Base-by-base conservation (phyloP, 495 filamentous ascomycete genomes). In the Peziza echinospora region DNA sequence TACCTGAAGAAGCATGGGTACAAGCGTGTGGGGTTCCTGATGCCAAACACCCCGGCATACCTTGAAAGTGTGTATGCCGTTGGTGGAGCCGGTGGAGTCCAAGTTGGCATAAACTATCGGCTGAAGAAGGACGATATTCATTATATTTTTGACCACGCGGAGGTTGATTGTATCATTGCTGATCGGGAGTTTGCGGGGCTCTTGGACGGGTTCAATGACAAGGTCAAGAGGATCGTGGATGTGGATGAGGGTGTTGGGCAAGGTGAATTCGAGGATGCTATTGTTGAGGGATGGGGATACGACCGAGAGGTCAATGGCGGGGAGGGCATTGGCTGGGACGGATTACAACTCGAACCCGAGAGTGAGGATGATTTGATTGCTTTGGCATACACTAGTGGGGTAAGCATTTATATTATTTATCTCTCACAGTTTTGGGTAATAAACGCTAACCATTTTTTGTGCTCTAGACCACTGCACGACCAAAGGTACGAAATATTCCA, bases 1-100 rank as follows among this genome's bases (percentile, higher is more conserved):
- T 96, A 78, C 60, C 60, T 96, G 44, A 71, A 69, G 41, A 80
- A 82, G 56, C 70, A 78, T 46, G 69, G 68, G 6, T 73, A 71
- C 54, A 78, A 72, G 57, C 71, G 79, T 47, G 71, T 77, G 1
- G 89, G 89, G 5, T 76, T 97, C 30, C 67, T 97, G 4, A 75
- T 73, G 19, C 78, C 91, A 1, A 97, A 97, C 59, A 97, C 89
- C 5, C 89, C 89, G 2, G 89, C 84, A 0, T 94, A 94, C 59
- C 65, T 96, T 17, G 87, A 96, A 63, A 69, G 73, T 2, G 78
- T 94, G 43, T 97, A 85, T 54, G 89, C 81, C 5, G 81, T 94
- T 56, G 85, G 82, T 2, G 84, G 84, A 6, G 30, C 30, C 19
- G 30, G 30, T 17, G 82, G 66, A 8, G 70, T 92, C 8, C 78